These are phyloP conservation scores for Sarocladium brachiariae DNA, from an alignment of 2,329 filamentous ascomycete genomes.

Conservation along the genomic window DNA sequence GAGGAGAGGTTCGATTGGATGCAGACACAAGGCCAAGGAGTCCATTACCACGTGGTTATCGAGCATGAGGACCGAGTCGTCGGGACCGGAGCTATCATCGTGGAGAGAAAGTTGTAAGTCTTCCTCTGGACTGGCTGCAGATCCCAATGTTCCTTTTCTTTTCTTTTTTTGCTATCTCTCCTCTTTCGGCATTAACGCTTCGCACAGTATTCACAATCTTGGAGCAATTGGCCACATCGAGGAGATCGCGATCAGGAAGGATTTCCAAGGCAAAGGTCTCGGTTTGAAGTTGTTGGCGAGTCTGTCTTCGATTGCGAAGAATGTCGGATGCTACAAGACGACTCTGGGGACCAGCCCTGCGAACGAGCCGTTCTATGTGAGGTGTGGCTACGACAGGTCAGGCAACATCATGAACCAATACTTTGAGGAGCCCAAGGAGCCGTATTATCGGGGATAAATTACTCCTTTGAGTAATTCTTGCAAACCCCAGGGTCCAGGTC, in stretches of 20 bases:
- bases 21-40: conserved; percentile 26
- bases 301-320: conserved; percentile 62
- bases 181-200: neutral
- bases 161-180: neutral
- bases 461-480: no score
- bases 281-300: conserved; percentile 66
- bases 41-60: conserved; percentile 67
- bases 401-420: conserved; percentile 4
- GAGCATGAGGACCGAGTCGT: conserved; percentile 58
- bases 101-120: conserved; percentile 70
- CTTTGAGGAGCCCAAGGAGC: neutral
- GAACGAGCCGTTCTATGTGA: conserved; percentile 70
- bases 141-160: no score
- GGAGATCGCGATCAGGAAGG: conserved; percentile 73
- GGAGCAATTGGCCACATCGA: conserved; percentile 73
- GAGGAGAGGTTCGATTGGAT: conserved; percentile 60
- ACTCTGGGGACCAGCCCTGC: conserved; percentile 73
- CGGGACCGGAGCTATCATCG: conserved; percentile 67
- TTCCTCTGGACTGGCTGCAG: no score
- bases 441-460: conserved; percentile 5
- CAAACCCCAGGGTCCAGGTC: no score
- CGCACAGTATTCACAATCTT: conserved; percentile 56
- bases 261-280: conserved; percentile 75
- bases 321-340: conserved; percentile 73
- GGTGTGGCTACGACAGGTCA: conserved; percentile 18